A percentile compares a stretch with the other conserved stretches of the same genome.
Evolutionary conservation across 2,329 filamentous ascomycete species (phyloP).

Genomic region (Lanzia echinophila): DNA sequence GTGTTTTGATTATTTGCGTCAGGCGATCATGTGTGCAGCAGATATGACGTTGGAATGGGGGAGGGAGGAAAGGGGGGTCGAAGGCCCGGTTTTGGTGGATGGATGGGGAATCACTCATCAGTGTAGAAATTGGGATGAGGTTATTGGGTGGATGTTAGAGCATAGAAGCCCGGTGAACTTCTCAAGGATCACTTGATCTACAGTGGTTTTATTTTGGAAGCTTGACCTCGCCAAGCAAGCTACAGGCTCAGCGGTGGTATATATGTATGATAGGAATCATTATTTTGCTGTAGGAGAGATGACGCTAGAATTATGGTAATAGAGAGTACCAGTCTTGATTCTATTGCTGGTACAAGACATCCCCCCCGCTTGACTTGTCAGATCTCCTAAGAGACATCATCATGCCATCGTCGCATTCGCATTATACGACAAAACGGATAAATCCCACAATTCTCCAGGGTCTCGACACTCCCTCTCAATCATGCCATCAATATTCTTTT

Average conservation of each 20-base stretch:
- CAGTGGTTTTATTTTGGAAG: neutral
- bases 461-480: constrained; percentile 2
- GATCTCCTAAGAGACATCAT: too few relatives aligned
- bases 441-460: neutral
- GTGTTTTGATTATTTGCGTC: constrained; percentile 10
- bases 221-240: too few relatives aligned
- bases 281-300: too few relatives aligned
- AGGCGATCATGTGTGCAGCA: constrained; percentile 8
- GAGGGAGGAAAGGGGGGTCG: neutral
- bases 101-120: constrained; percentile 8
- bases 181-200: neutral
- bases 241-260: too few relatives aligned
- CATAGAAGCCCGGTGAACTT: neutral
- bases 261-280: too few relatives aligned
- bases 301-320: too few relatives aligned
- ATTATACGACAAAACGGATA: constrained; percentile 3
- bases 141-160: neutral
- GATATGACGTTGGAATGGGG: constrained; percentile 9
- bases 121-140: neutral
- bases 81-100: neutral
- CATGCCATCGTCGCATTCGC: neutral
- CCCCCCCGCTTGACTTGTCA: neutral
- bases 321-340: too few relatives aligned
- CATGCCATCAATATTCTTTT: constrained; percentile 7
- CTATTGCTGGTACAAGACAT: too few relatives aligned